Evolutionary conservation across 2,329 filamentous ascomycete species (phyloP), one percentile per base, ranked within the genome.

Genomic region (Colletotrichum theobromicola): DNA sequence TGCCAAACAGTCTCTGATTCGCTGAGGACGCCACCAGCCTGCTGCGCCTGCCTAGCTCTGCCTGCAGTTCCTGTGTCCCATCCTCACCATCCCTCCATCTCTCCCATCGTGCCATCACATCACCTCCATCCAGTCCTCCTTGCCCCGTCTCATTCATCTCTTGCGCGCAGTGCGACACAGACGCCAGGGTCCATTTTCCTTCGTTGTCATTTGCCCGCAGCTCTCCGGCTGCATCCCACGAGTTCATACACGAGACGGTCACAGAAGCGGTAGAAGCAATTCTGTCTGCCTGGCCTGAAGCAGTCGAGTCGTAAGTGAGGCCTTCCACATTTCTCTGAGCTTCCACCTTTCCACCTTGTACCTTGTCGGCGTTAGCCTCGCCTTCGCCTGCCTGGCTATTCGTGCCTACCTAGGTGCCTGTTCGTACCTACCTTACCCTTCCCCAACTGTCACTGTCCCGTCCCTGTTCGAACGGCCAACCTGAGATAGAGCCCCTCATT

Each of bases 401-500:
- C 42, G 42, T 32, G 24, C 13, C 50, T 50, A 34, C 30, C n/a
- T n/a, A n/a, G n/a, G n/a, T n/a, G n/a, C n/a, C n/a, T n/a, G n/a
- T n/a, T n/a, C 68, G 26, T 50, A 57, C 57, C 42, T 21, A n/a
- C 42, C 42, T 50, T 50, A 50, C 70, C 55, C 63, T 50, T 32
- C 57, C 42, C 46, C 46, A 53, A 70, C 30, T 70, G 46, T 50
- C 66, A 70, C 53, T 42, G 67, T 32, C 67, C 67, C 50, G 67
- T 32, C 67, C 67, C 61, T 64, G 53, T 53, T 26, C 53, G 30
- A 62, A 24, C 67, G 53, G 30, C 53, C 50, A 68, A 30, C 53
- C 32, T 55, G 42, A 66, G 42, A 46, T 35, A 58, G 34, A 53
- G 71, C 60, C 72, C 72, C 71, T 70, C 66, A 74, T 65, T 42